These are phyloP conservation scores for Pseudogymnoascus sp. DNA, from an alignment of 2,329 filamentous ascomycete genomes.

Conservation along the genomic window DNA sequence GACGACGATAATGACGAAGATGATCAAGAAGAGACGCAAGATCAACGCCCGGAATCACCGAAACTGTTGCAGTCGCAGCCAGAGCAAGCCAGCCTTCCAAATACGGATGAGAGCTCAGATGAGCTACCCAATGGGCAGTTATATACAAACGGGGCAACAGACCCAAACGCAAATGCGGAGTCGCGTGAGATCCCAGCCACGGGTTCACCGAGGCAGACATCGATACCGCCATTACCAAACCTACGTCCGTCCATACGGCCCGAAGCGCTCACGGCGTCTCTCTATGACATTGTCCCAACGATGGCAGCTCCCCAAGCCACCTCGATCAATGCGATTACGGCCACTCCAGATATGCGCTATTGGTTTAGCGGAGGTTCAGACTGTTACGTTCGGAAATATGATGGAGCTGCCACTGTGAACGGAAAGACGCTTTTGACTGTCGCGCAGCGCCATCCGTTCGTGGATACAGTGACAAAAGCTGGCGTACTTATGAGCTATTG, in stretches of 20 bases:
- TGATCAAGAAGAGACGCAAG: slow-evolving; percentile 48
- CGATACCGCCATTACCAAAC: slow-evolving; percentile 34
- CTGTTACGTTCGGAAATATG: slow-evolving; percentile 94
- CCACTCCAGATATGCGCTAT: slow-evolving; percentile 90
- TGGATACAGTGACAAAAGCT: slow-evolving; percentile 93
- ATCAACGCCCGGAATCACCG: slow-evolving; percentile 17
- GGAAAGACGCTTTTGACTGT: slow-evolving; percentile 90
- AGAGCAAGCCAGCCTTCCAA: slow-evolving; percentile 23
- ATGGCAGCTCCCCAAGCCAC: slow-evolving; percentile 95
- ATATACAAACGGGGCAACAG: slow-evolving; percentile 22
- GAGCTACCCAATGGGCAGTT: slow-evolving; percentile 16
- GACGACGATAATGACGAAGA: slow-evolving; percentile 39
- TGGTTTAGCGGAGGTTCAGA: slow-evolving; percentile 91
- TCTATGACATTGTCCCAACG: slow-evolving; percentile 93
- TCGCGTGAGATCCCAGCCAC: slow-evolving; percentile 24
- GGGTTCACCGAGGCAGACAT: slow-evolving; percentile 25
- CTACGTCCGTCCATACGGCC: slow-evolving; percentile 59
- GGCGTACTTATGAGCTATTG: slow-evolving; percentile 93
- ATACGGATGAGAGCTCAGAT: slow-evolving; percentile 25
- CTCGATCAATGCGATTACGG: slow-evolving; percentile 84
- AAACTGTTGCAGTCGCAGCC: slow-evolving; percentile 16
- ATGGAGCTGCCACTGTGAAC: slow-evolving; percentile 90
- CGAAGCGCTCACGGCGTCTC: slow-evolving; percentile 68
- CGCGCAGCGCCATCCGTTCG: slow-evolving; percentile 91
- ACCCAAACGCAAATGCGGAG: slow-evolving; percentile 26